These are phyloP conservation scores for Tuber brumale DNA, from an alignment of 495 filamentous ascomycete genomes.

Conservation along the genomic window DNA sequence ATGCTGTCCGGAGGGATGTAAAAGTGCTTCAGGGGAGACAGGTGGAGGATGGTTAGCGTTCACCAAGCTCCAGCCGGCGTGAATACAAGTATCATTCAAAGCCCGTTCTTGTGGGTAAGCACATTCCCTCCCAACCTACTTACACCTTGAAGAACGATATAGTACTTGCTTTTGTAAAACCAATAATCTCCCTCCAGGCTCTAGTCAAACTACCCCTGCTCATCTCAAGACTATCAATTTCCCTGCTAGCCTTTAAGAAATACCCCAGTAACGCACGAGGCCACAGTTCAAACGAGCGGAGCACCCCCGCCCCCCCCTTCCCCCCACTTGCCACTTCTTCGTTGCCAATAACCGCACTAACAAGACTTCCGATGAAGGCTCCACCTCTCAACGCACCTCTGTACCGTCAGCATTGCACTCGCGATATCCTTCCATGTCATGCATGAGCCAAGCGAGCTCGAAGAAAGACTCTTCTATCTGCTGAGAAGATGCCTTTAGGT, in stretches of 20 bases:
- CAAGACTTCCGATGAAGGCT: no score
- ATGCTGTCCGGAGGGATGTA: constrained; percentile 50
- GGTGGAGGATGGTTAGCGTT: constrained; percentile 29
- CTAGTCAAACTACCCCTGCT: constrained; percentile 46
- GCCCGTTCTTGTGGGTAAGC: constrained; percentile 21
- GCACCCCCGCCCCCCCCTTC: constrained; percentile 43
- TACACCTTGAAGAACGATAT: neutral
- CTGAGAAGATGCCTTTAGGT: constrained; percentile 85
- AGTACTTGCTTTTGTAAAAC: no score
- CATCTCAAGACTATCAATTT: constrained; percentile 62
- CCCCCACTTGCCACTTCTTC: no score
- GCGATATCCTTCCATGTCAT: constrained; percentile 88
- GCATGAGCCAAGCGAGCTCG: constrained; percentile 58
- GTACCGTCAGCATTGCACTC: constrained; percentile 81
- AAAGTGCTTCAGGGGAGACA: constrained; percentile 41
- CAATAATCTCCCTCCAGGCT: constrained; percentile 12
- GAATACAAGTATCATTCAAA: constrained; percentile 36
- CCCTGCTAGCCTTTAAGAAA: constrained; percentile 81
- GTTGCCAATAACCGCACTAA: no score
- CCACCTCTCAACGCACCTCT: no score
- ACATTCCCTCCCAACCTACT: neutral
- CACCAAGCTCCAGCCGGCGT: constrained; percentile 43
- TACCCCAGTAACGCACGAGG: constrained; percentile 76
- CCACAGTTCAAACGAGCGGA: constrained; percentile 70
- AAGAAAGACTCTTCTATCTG: constrained; percentile 69